phyloP scores from a whole-genome alignment of 768 basidiomycete genomes.

The Clavaria fumosa region DNA sequence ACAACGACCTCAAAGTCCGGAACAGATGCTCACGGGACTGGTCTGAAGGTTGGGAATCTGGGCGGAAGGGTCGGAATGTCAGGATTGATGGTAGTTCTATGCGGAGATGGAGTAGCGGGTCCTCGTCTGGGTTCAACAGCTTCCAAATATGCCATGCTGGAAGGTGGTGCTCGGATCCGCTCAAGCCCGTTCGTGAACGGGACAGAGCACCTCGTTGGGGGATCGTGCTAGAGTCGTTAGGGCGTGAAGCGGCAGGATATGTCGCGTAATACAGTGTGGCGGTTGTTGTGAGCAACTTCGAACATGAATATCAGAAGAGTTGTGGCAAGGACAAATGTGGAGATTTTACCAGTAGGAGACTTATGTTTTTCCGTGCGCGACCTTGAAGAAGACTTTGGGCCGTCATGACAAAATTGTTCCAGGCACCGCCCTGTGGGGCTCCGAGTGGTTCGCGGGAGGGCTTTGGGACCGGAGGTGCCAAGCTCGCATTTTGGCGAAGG shows the following conservation, averaged over 20 bases:
- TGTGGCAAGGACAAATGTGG: slow-evolving; percentile 7
- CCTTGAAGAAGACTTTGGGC: slow-evolving; percentile 39
- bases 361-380: slow-evolving; percentile 63
- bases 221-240: slow-evolving; percentile 17
- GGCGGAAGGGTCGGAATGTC: slow-evolving; percentile 37
- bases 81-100: slow-evolving; percentile 70
- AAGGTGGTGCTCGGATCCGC: slow-evolving; percentile 18
- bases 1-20: slow-evolving; percentile 33
- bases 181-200: slow-evolving; percentile 19
- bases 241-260: slow-evolving; percentile 26
- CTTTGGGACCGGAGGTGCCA: slow-evolving; percentile 29
- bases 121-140: slow-evolving; percentile 52
- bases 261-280: slow-evolving; percentile 64
- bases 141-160: slow-evolving; percentile 65
- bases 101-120: slow-evolving; percentile 56
- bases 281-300: slow-evolving; percentile 62
- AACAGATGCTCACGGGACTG: slow-evolving; percentile 18
- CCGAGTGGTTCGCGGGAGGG: slow-evolving; percentile 13
- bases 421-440: slow-evolving; percentile 28
- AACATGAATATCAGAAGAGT: slow-evolving; percentile 6
- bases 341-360: slow-evolving; percentile 48
- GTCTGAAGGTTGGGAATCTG: slow-evolving; percentile 1
- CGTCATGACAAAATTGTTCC: slow-evolving; percentile 26
- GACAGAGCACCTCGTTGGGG: slow-evolving; percentile 18
- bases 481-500: slow-evolving; percentile 50